Conservation (phyloP, 2,329 filamentous ascomycete genomes). For the Fusarium circinatum region DNA sequence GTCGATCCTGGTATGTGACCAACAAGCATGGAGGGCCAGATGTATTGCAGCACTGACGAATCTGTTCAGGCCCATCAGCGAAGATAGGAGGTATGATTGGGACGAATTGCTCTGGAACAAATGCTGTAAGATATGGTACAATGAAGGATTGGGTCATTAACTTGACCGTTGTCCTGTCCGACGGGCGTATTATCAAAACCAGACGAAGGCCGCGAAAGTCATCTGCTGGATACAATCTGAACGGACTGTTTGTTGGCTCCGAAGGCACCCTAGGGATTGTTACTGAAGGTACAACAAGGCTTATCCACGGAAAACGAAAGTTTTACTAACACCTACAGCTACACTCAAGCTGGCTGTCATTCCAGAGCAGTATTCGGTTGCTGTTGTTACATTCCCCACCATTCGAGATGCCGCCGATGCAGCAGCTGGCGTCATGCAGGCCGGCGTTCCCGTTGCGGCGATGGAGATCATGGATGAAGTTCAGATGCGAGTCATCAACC, state of each 20-base stretch:
- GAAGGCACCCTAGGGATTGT: slow-evolving; percentile 85
- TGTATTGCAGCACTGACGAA: background rate
- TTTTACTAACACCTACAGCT: slow-evolving; percentile 53
- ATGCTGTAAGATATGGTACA: slow-evolving; percentile 82
- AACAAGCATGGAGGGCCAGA: background rate
- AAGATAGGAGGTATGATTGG: slow-evolving; percentile 87
- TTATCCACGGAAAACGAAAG: background rate
- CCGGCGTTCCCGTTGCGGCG: slow-evolving; percentile 77
- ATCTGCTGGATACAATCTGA: slow-evolving; percentile 85
- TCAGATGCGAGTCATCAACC: slow-evolving; percentile 85
- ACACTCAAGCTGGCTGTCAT: slow-evolving; percentile 83
- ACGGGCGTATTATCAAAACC: slow-evolving; percentile 83
- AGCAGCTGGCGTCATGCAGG: slow-evolving; percentile 79
- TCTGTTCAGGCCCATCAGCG: slow-evolving; percentile 64
- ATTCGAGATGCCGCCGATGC: slow-evolving; percentile 81
- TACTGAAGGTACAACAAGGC: slow-evolving; percentile 67
- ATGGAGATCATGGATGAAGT: slow-evolving; percentile 92
- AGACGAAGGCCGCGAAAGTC: slow-evolving; percentile 81
- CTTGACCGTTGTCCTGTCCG: slow-evolving; percentile 81
- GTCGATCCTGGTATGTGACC: slow-evolving; percentile 76
- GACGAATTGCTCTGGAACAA: slow-evolving; percentile 81
- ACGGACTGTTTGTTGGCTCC: slow-evolving; percentile 80
- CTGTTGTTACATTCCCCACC: slow-evolving; percentile 81
- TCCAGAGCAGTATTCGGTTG: slow-evolving; percentile 80
- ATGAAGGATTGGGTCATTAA: slow-evolving; percentile 93